Conservation (phyloP, 768 basidiomycete genomes). For the Leccinellum albellum region DNA sequence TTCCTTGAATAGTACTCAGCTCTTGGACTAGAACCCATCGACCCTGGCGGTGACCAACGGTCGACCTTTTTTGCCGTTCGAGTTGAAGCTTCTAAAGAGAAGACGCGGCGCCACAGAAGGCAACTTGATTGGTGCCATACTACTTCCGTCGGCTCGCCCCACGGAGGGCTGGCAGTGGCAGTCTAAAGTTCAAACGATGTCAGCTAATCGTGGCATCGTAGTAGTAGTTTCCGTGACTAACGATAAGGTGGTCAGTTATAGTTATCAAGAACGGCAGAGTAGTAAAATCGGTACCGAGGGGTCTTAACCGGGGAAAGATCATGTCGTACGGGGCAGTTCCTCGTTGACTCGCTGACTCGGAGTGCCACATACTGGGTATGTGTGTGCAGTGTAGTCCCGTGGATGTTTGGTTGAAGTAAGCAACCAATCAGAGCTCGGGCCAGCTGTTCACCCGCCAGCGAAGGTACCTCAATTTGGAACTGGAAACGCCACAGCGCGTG, state of each 20-base stretch:
- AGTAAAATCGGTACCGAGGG: not conserved
- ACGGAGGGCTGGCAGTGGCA: too few relatives aligned
- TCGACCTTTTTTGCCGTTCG: not conserved
- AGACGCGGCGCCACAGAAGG: constrained; percentile 1
- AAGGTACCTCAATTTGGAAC: not conserved
- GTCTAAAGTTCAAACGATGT: too few relatives aligned
- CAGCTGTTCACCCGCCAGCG: not conserved
- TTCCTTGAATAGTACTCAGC: not conserved
- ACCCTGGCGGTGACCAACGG: constrained; percentile 1
- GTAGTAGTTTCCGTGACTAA: not conserved
- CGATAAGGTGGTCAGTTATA: too few relatives aligned
- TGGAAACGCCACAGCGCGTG: not conserved
- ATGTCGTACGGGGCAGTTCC: not conserved
- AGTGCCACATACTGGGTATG: too few relatives aligned
- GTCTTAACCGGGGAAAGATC: too few relatives aligned
- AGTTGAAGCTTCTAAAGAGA: not conserved
- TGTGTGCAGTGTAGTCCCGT: too few relatives aligned
- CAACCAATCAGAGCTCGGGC: not conserved
- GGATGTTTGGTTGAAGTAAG: not conserved
- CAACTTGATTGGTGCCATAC: not conserved
- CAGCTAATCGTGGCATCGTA: not conserved
- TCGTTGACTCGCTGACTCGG: too few relatives aligned
- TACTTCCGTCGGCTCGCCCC: not conserved
- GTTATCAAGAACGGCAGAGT: not conserved
- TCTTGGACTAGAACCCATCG: not conserved